Evolutionary conservation across 345 rosid species (phyloP), one percentile per base, ranked within the genome.

Genomic region (Erucastrum elatum): DNA sequence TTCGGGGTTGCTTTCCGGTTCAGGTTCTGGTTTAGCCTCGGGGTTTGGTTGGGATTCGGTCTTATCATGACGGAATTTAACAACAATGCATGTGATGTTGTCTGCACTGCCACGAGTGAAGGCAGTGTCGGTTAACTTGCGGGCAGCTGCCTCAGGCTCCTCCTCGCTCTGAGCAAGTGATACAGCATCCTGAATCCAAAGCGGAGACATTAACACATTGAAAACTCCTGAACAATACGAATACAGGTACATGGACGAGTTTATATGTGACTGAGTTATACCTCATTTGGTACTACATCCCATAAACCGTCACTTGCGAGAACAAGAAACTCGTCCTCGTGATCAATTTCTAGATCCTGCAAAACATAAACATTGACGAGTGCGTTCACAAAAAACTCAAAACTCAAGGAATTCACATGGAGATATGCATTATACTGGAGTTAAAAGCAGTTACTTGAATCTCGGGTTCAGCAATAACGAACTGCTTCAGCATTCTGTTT

Each of bases 201-300:
- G 63, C 9, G 5, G 2, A 27, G 10, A 15, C 30, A 5, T 2
- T 10, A 26, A 2, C 21, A 35, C 13, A 49, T 33, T 37, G 3
- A 26, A 21, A 15, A 21, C 60, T 34, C 16, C 6, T 4, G 5
- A 11, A 34, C 30, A 72, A 3, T 73, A 7, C 12, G 1, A 26
- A 44, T 44, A 66, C 56, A 66, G 25, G 33, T 66, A 72, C 37
- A 59, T 12, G 64, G 44, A 9, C 25, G 31, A 4, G 4, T 64
- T 11, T 13, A 62, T 13, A 0, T 12, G 56, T 5, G 7, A n/a
- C n/a, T n/a, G 68, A 13, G 49, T 41, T 44, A 7, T 86, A 90
- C 99, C 87, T 91, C 97, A 82, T 96, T 93, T 13, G 91, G 94
- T 9, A 96, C 91, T 7, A 93, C 99, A 83, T 96, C 98, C 99